Evolutionary conservation across 495 filamentous ascomycete species (phyloP), one percentile per base, ranked within the genome.

Genomic region (Friedmanniomyces simplex): DNA sequence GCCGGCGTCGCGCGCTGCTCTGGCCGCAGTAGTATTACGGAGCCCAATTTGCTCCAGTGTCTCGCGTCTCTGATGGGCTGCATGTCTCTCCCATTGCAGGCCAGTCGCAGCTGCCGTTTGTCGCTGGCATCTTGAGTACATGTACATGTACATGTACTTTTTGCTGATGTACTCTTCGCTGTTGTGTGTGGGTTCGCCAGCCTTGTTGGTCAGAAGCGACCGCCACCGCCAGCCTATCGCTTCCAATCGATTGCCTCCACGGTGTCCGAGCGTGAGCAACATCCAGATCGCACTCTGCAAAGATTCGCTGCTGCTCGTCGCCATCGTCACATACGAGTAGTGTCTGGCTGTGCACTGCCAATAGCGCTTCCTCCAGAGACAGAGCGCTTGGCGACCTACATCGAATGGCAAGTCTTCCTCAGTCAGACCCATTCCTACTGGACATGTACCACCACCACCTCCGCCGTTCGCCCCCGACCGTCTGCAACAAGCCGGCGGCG

Each of bases 21-120:
- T n/a, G n/a, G n/a, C n/a, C n/a, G n/a, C n/a, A n/a, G 56, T 20
- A 37, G 11, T 16, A 39, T 41, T 5, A 50, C 25, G 21, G 12
- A 49, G 46, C 4, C 7, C 46, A 26, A 32, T 52, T 28, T 14
- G 30, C 7, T 8, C 36, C 14, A 24, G 5, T 53, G 56, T 58
- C 56, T 58, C 56, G 21, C 39, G 48, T 58, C n/a, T 48, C 49
- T 58, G 48, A 26, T 45, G 46, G n/a, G 53, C 41, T 55, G 53
- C 53, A 55, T 48, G 39, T 32, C 45, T 2, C 12, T 47, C 20
- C 11, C 16, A 41, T 43, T n/a, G 25, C n/a, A 5, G 20, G 37
- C n/a, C 25, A 54, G 21, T 49, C 51, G 37, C n/a, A 24, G 20
- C 12, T 30, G 26, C 20, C 11, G 10, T 26, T 13, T 50, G 11